phyloP scores from a whole-genome alignment of 352 stramenopile genomes.

The Phytopythium vexans region DNA sequence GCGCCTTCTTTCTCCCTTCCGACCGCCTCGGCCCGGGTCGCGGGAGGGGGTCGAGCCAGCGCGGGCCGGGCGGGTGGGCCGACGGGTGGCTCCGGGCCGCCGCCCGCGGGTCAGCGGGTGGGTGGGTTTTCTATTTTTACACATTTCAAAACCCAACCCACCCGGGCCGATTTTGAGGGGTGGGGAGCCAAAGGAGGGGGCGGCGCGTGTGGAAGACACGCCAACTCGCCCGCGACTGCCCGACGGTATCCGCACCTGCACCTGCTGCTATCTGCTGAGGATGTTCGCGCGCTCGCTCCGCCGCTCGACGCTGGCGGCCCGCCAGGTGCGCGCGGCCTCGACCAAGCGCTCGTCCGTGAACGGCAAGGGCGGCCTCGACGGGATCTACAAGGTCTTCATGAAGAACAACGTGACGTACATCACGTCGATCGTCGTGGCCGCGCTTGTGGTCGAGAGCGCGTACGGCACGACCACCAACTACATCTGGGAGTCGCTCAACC shows the following conservation, averaged over 20 bases:
- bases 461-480: conserved; percentile 70
- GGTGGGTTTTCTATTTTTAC: too few species aligned
- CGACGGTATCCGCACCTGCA: too few species aligned
- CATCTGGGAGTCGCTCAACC: conserved; percentile 83
- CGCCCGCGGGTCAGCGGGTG: too few species aligned
- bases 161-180: too few species aligned
- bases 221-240: too few species aligned
- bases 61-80: too few species aligned
- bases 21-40: conserved; percentile 10
- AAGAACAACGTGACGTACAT: conserved; percentile 83
- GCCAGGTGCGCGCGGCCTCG: conserved; percentile 43
- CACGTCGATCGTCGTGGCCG: conserved; percentile 65
- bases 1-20: conserved; percentile 9
- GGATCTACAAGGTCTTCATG: conserved; percentile 76
- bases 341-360: conserved; percentile 80
- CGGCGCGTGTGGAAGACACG: too few species aligned
- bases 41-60: too few species aligned
- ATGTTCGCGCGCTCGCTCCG: conserved; percentile 65
- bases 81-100: too few species aligned
- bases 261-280: background rate
- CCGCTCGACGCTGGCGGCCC: conserved; percentile 32
- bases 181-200: too few species aligned
- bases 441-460: conserved; percentile 64
- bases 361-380: conserved; percentile 62
- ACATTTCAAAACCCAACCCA: too few species aligned